Evolutionary conservation across 345 rosid species (phyloP), one percentile per base, ranked within the genome.

Genomic region (Schrenkiella parvula): DNA sequence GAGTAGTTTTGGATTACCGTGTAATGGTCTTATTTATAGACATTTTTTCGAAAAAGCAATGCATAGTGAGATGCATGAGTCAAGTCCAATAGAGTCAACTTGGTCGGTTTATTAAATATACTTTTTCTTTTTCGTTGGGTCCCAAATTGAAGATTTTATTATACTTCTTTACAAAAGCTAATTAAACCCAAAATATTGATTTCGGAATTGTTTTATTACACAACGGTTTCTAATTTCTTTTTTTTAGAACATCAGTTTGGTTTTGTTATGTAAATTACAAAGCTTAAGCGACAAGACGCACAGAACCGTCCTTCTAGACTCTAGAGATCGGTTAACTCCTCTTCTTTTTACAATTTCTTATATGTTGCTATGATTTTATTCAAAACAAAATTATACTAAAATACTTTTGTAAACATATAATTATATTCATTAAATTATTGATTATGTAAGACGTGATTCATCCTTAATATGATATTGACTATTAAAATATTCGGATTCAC

Each of bases 11-110:
- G 22, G 37, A 1, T 10, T 61, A 41, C 50, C 47, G 64, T 26
- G 66, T 61, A 31, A 55, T 4, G 25, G 39, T 15, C 23, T 62
- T 42, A 61, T 42, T 8, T 62, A 62, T 62, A 62, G 67, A 43
- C 52, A 10, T 4, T 23, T 15, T 15, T 11, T 10, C 7, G 5
- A 19, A 29, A 21, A 42, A 62, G 67, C 13, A 62, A 5, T 62
- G 31, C 48, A 22, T 59, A 35, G 35, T 11, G 25, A 31, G 39
- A 31, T 17, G 61, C 25, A n/a, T n/a, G n/a, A 39, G 13, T n/a
- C 22, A 8, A 41, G 66, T 60, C 35, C 50, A 23, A 9, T 60
- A n/a, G 48, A 60, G 50, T 39, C 37, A 25, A 25, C n/a, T 5
- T 60, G 66, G 50, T 23, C 65, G 65, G 22, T 14, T 9, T 59